Evolutionary conservation across 2,329 filamentous ascomycete genomes (phyloP).

Genomic region (Eurotiales sp.): DNA sequence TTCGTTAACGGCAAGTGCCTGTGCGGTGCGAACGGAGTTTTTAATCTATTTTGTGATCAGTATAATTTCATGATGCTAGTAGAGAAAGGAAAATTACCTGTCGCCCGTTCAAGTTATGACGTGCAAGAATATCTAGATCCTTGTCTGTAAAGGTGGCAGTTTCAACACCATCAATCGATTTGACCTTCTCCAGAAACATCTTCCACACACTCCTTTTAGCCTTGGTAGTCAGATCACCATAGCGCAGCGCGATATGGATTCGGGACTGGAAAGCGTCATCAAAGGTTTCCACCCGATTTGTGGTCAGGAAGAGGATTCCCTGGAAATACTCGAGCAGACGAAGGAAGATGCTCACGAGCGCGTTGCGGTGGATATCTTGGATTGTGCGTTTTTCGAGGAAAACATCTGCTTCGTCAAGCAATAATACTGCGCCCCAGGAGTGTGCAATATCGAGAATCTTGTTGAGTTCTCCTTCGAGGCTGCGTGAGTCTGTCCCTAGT

Average conservation of each 20-base stretch:
- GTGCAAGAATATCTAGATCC: conserved; percentile 64
- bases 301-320: conserved; percentile 84
- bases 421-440: conserved; percentile 77
- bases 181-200: conserved; percentile 74
- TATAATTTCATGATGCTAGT: background rate
- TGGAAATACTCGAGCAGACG: conserved; percentile 87
- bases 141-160: conserved; percentile 49
- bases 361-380: conserved; percentile 80
- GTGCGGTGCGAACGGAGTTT: conserved; percentile 78
- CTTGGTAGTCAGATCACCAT: conserved; percentile 67
- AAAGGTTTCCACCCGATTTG: conserved; percentile 80
- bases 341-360: conserved; percentile 81
- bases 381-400: conserved; percentile 80
- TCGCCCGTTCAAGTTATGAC: conserved; percentile 65
- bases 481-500: conserved; percentile 71
- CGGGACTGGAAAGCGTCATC: conserved; percentile 87
- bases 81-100: conserved; percentile 45
- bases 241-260: conserved; percentile 80
- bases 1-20: conserved; percentile 76
- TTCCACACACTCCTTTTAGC: conserved; percentile 78
- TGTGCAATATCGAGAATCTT: conserved; percentile 84
- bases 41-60: conserved; percentile 61
- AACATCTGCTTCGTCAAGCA: conserved; percentile 82
- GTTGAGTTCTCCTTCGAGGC: conserved; percentile 71
- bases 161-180: conserved; percentile 59